Base-by-base conservation (phyloP, 306 rosid species). In the Comarum palustre region DNA sequence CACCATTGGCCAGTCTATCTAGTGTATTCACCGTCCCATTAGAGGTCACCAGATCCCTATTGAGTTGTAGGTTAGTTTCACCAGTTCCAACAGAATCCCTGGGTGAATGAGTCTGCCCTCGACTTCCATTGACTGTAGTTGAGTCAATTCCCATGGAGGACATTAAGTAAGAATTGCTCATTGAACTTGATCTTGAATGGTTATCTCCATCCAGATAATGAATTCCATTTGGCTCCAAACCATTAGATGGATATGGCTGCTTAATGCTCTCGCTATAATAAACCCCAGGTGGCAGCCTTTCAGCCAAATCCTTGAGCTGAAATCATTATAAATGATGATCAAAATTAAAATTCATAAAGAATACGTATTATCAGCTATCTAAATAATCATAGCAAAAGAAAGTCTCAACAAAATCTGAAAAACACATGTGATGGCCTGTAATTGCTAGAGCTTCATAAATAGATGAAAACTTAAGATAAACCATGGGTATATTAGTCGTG, bases 231-330 rank as follows among this genome's bases (percentile, higher is more conserved):
- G 89, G 77, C 81, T 86, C 92, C 57, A 82, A 63, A 69, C 97
- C 90, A 76, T 89, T 90, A 46, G 88, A 87, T 38, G 75, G 83
- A 79, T 79, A 83, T 59, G 84, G 80, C 39, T 85, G 73, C 75
- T 83, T 84, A 77, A 88, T 82, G 80, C 82, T 90, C 81, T 88
- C 91, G 1, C 84, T 34, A 66, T 82, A 96, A 75, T 88, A 87
- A 48, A 76, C 88, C 72, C 94, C 99, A 70, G 95, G 91, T 48
- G 97, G 97, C 67, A 91, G 81, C 77, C 88, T 90, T 90, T 88
- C 95, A n/a, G 97, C 97, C 68, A 94, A 68, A 84, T 87, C 96
- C 89, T 88, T 94, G 54, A 94, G 87, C 99, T 94, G 91, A 66
- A 83, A 84, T 50, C 57, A 77, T 73, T 78, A 47, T 61, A 48